A percentile compares a stretch with the other conserved stretches of the same genome.
Conservation (phyloP, 176 grass and related monocot genomes). For the Olyra latifolia region DNA sequence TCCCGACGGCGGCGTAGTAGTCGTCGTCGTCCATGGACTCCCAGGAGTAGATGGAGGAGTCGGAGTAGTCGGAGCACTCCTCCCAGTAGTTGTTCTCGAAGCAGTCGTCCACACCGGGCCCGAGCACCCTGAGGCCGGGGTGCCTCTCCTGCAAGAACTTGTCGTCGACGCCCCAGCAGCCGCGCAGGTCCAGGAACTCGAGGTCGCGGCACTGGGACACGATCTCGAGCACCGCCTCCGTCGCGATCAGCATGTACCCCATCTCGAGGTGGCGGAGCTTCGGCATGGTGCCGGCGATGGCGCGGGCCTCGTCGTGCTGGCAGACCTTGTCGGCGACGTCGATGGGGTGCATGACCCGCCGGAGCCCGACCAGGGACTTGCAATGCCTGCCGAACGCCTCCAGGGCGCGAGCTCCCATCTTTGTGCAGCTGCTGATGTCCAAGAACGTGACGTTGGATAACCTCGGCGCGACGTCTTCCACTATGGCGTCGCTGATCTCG, state of each 20-base stretch:
- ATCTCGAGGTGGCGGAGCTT: slow-evolving; percentile 78
- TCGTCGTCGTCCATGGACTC: slow-evolving; percentile 76
- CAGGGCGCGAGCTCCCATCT: slow-evolving; percentile 69
- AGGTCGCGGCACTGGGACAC: slow-evolving; percentile 69
- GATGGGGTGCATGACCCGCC: slow-evolving; percentile 82
- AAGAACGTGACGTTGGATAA: slow-evolving; percentile 73
- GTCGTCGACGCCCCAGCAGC: slow-evolving; percentile 94
- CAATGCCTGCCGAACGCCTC: slow-evolving; percentile 85
- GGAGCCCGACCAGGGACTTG: slow-evolving; percentile 58
- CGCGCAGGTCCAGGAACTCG: slow-evolving; percentile 78
- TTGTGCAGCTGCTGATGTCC: slow-evolving; percentile 89
- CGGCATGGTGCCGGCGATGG: slow-evolving; percentile 83
- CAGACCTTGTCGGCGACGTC: slow-evolving; percentile 65
- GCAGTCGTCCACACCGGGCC: slow-evolving; percentile 73
- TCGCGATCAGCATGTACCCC: slow-evolving; percentile 74
- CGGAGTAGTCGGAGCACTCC: slow-evolving; percentile 85
- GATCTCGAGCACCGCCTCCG: slow-evolving; percentile 62
- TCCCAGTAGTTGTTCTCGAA: slow-evolving; percentile 81
- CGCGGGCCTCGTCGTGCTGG: slow-evolving; percentile 87
- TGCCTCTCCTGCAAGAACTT: slow-evolving; percentile 56
- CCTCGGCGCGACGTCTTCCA: slow-evolving; percentile 62
- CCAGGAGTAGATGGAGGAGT: slow-evolving; percentile 75
- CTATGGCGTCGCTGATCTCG: slow-evolving; percentile 80
- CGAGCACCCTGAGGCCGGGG: slow-evolving; percentile 59
- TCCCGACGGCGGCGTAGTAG: slow-evolving; percentile 46